phyloP scores from a whole-genome alignment of 129 eudicot genomes.

The Pseudognaphalium luteoalbum region DNA sequence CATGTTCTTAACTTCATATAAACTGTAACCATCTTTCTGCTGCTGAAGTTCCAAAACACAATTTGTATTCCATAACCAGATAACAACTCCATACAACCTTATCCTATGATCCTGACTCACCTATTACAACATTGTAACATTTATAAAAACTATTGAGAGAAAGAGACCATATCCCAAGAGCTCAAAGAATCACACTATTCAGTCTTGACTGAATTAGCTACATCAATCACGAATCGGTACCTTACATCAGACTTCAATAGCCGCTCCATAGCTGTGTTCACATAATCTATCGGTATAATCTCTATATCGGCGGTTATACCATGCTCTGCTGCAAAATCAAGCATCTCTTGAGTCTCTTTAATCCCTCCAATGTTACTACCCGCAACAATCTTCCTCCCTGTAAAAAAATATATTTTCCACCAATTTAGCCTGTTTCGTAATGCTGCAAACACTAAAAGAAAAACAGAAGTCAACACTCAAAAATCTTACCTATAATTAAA shows the following conservation, averaged over 20 bases:
- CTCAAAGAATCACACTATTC: constrained; percentile 19
- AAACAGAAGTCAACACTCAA: background rate
- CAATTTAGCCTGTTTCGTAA: background rate
- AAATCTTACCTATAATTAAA: constrained; percentile 40
- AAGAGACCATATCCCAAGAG: background rate
- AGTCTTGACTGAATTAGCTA: constrained; percentile 39
- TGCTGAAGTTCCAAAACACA: too few relatives aligned
- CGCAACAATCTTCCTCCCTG: too few relatives aligned
- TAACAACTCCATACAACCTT: too few relatives aligned
- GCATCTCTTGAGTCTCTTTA: constrained; percentile 67
- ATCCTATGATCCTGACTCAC: background rate
- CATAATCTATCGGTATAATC: constrained; percentile 49
- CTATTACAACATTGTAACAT: background rate
- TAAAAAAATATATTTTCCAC: background rate
- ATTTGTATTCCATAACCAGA: too few relatives aligned
- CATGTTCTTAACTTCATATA: too few relatives aligned
- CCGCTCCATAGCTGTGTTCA: constrained; percentile 64
- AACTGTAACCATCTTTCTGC: too few relatives aligned
- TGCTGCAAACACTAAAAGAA: background rate
- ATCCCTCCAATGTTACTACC: too few relatives aligned
- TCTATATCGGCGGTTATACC: constrained; percentile 49
- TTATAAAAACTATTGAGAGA: background rate
- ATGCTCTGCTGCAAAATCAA: constrained; percentile 60
- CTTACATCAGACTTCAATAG: constrained; percentile 53
- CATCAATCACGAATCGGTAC: constrained; percentile 62